Evolutionary conservation across 2,329 filamentous ascomycete genomes (phyloP).

Genomic region (Talaromyces pinophilus): DNA sequence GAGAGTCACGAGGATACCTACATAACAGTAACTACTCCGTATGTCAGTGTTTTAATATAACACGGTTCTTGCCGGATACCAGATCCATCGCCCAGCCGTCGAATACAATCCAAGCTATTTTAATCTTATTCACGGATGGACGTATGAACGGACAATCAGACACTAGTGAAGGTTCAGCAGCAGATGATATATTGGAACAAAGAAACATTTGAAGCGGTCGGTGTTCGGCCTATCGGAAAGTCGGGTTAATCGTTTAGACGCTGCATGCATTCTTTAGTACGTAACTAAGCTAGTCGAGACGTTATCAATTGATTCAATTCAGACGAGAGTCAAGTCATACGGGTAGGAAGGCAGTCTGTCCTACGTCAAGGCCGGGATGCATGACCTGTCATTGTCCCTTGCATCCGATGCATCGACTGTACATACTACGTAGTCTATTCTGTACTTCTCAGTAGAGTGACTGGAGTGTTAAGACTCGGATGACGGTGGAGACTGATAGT

Average conservation of each 20-base stretch:
- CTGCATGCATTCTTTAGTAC: background rate
- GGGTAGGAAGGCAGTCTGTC: background rate
- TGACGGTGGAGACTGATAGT: background rate
- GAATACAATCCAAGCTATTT: background rate
- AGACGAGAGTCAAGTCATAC: background rate
- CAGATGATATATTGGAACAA: background rate
- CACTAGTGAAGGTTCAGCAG: background rate
- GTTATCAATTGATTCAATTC: background rate
- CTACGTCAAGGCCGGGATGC: conserved; percentile 1
- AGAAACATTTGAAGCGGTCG: background rate
- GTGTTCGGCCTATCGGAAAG: background rate
- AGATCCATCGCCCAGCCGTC: background rate
- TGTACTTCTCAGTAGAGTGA: no score
- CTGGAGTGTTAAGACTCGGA: no score
- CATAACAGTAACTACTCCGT: background rate
- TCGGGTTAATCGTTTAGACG: background rate
- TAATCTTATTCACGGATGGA: background rate
- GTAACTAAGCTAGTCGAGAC: background rate
- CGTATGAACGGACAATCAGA: background rate
- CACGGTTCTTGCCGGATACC: background rate
- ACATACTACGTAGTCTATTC: background rate
- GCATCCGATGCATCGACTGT: conserved; percentile 1
- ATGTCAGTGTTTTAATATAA: background rate
- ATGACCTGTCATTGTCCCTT: conserved; percentile 15
- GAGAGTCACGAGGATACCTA: conserved; percentile 8